Percentiles rank a stretch among this genome's conserved stretches.
phyloP scores from a whole-genome alignment of 176 grass and related monocot genomes.

The Thalia dealbata region DNA sequence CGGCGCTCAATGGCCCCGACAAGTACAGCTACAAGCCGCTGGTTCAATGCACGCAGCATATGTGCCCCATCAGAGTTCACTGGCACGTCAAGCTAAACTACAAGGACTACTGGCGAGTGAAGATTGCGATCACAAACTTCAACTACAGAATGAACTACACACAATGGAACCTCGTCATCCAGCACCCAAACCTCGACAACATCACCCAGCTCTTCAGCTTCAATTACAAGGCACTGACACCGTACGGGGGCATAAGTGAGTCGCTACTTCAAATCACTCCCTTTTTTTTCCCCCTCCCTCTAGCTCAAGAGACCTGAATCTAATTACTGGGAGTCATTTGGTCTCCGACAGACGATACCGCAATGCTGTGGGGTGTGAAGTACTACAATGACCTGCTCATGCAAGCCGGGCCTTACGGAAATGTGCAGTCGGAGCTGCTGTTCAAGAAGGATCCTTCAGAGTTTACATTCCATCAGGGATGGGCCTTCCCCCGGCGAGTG shows the following conservation, averaged over 20 bases:
- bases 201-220: slow-evolving; percentile 9
- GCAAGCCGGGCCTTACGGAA: slow-evolving; percentile 16
- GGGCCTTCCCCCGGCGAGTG: slow-evolving; percentile 7
- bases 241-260: slow-evolving; percentile 13
- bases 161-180: slow-evolving; percentile 12
- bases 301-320: no score
- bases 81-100: slow-evolving; percentile 18
- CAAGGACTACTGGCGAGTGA: slow-evolving; percentile 16
- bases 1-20: background rate
- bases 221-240: slow-evolving; percentile 16
- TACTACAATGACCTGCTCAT: slow-evolving; percentile 18
- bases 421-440: slow-evolving; percentile 11
- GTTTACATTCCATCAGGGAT: slow-evolving; percentile 11
- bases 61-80: slow-evolving; percentile 15
- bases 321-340: background rate
- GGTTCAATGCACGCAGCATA: slow-evolving; percentile 10
- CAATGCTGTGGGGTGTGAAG: slow-evolving; percentile 19
- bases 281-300: no score
- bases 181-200: slow-evolving; percentile 12
- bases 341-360: slow-evolving; percentile 12
- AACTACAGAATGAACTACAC: slow-evolving; percentile 16
- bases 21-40: slow-evolving; percentile 1
- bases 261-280: no score
- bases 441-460: slow-evolving; percentile 11
- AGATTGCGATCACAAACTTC: slow-evolving; percentile 18